Evolutionary conservation across 2,329 filamentous ascomycete species (phyloP), one percentile per base, ranked within the genome.

Genomic region (Tolypocladium endophyticum): DNA sequence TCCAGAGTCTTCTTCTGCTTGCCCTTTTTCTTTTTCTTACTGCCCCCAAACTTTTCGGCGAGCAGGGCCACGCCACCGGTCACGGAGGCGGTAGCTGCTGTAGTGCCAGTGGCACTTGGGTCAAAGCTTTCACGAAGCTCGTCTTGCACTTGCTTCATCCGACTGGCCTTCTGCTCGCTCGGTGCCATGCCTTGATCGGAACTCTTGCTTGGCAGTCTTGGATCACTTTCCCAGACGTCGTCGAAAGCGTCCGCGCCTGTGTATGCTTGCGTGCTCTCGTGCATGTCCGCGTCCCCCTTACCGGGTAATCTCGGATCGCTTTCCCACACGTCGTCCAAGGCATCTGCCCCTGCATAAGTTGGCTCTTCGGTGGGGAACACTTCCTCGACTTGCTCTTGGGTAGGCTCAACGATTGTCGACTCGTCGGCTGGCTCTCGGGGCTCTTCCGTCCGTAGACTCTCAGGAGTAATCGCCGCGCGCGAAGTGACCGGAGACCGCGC

Each of bases 1-100:
- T 79, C 77, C 61, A 74, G 67, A 55, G 68, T 68, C 68, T 73
- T 73, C 62, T 73, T 72, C 56, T 74, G 57, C 58, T 63, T 66
- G 33, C 60, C 63, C 59, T 63, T 66, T 41, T 61, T 65, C 53
- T 63, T 66, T 57, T 66, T 67, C 58, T 64, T 65, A 18, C 63
- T 58, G 36, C 68, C 71, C 23, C 70, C 71, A 62, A 72, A 72
- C 59, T 69, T 74, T 58, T 74, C 69, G 36, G 71, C 68, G 53
- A 75, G 65, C 38, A 71, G 64, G n/a, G 72, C 66, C 23, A 72
- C 71, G 28, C 70, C 72, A 20, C 71, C 72, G 3, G 56, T 52
- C 45, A 56, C 60, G 30, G n/a, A 57, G 14, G 53, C 57, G 14
- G 50, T 59, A 7, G 65, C 59, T 14, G 65, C 69, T 58, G 64